A percentile compares a stretch with the other conserved stretches of the same genome.
phyloP scores from a whole-genome alignment of 352 stramenopile genomes.

The Phytophthora rubi region DNA sequence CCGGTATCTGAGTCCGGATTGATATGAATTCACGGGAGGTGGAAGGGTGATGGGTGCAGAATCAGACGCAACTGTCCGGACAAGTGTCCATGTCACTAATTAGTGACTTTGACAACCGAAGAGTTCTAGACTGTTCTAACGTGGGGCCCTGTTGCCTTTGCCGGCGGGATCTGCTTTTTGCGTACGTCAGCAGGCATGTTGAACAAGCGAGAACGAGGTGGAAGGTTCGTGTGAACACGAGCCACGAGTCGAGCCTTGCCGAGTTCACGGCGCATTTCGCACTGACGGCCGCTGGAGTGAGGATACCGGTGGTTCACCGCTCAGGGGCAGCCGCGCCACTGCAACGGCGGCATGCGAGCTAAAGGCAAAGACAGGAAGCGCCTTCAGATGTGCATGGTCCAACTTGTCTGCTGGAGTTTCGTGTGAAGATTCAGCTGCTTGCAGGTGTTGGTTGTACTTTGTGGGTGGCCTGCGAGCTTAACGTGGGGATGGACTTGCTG shows the following conservation, averaged over 20 bases:
- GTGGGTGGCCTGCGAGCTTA: too few relatives aligned
- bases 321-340: too few relatives aligned
- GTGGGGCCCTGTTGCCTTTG: neutral
- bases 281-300: too few relatives aligned
- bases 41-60: neutral
- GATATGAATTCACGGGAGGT: neutral
- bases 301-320: too few relatives aligned
- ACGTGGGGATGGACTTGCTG: too few relatives aligned
- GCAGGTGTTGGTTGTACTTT: neutral
- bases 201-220: constrained; percentile 12
- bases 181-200: constrained; percentile 26
- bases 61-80: neutral
- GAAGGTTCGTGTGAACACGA: constrained; percentile 12
- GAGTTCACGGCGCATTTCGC: too few relatives aligned
- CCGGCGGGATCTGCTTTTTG: constrained; percentile 1
- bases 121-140: neutral
- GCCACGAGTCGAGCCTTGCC: neutral
- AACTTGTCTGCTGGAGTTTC: too few relatives aligned
- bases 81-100: constrained; percentile 26
- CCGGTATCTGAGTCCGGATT: neutral
- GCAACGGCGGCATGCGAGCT: too few relatives aligned
- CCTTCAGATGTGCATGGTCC: too few relatives aligned
- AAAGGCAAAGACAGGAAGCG: too few relatives aligned
- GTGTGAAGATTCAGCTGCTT: neutral
- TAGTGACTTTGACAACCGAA: neutral